A percentile compares a stretch with the other conserved stretches of the same genome.
Conservation (phyloP, 2,329 filamentous ascomycete genomes). For the Sporothrix globosa region DNA sequence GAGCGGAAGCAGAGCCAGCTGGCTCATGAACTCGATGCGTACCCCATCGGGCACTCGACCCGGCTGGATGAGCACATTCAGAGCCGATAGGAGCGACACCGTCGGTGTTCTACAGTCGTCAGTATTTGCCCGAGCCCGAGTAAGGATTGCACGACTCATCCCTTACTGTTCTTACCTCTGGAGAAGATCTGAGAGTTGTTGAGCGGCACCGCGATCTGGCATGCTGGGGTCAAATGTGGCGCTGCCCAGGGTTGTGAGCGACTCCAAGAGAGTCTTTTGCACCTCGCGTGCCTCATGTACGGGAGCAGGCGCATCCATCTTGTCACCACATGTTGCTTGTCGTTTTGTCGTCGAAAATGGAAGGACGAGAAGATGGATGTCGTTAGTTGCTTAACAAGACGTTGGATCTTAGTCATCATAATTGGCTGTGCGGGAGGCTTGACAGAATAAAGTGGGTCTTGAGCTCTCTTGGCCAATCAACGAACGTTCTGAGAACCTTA, state of each 20-base stretch:
- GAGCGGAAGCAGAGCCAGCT: slow-evolving; percentile 64
- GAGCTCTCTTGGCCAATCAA: not conserved
- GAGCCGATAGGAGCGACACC: slow-evolving; percentile 57
- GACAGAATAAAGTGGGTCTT: not conserved
- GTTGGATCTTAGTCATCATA: slow-evolving; percentile 20
- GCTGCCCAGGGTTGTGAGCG: slow-evolving; percentile 48
- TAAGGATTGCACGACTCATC: no score
- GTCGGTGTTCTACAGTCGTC: slow-evolving; percentile 42
- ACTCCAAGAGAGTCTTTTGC: slow-evolving; percentile 41
- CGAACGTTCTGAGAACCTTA: not conserved
- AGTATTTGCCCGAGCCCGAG: not conserved
- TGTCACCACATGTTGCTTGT: slow-evolving; percentile 17
- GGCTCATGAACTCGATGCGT: slow-evolving; percentile 58
- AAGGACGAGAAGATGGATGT: not conserved
- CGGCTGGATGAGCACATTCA: slow-evolving; percentile 68
- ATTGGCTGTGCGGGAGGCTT: not conserved
- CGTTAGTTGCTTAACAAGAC: not conserved
- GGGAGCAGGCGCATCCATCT: slow-evolving; percentile 32
- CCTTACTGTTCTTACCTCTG: slow-evolving; percentile 48
- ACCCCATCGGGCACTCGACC: slow-evolving; percentile 62
- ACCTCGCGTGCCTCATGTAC: slow-evolving; percentile 20
- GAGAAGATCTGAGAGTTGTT: slow-evolving; percentile 53
- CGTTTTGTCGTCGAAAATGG: not conserved
- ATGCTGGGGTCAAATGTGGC: slow-evolving; percentile 55
- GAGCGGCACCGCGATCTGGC: slow-evolving; percentile 38